Evolutionary conservation across 208 protist genomes (phyloP).

Genomic region (Leishmania tropica): DNA sequence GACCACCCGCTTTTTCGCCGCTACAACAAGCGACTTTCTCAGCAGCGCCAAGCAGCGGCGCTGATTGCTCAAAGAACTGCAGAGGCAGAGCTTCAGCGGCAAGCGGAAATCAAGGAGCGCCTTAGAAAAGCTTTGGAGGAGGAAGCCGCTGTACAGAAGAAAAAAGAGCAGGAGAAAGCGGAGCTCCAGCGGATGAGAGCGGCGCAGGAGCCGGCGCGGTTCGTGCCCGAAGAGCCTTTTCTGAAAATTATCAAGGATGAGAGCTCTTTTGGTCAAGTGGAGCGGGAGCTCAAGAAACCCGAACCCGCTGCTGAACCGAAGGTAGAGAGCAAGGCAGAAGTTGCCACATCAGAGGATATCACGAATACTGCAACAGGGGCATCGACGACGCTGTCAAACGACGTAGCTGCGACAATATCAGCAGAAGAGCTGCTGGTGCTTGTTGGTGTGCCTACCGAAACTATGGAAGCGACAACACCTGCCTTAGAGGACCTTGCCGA

Average conservation of each 20-base stretch:
- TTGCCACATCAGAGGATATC: background rate
- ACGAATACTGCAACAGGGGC: background rate
- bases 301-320: constrained; percentile 2
- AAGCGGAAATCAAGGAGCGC: constrained; percentile 51
- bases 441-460: constrained; percentile 46
- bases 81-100: constrained; percentile 62
- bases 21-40: constrained; percentile 63
- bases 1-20: constrained; percentile 79
- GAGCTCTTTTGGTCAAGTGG: constrained; percentile 48
- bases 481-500: constrained; percentile 6
- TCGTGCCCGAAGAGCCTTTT: constrained; percentile 41
- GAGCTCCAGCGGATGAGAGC: constrained; percentile 15
- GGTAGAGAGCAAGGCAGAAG: constrained; percentile 6
- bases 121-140: constrained; percentile 53
- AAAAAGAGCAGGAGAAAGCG: constrained; percentile 33
- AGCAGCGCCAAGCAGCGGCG: constrained; percentile 54
- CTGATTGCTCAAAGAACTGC: constrained; percentile 59
- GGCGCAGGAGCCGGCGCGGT: constrained; percentile 4
- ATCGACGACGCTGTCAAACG: background rate
- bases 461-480: background rate
- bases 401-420: constrained; percentile 27
- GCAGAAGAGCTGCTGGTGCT: constrained; percentile 66
- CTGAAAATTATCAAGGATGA: constrained; percentile 65
- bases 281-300: constrained; percentile 11
- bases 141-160: constrained; percentile 23